Percentiles rank a stretch among this genome's conserved stretches.
Evolutionary conservation across 2,329 filamentous ascomycete genomes (phyloP).

Genomic region (Teratosphaeria viscida): DNA sequence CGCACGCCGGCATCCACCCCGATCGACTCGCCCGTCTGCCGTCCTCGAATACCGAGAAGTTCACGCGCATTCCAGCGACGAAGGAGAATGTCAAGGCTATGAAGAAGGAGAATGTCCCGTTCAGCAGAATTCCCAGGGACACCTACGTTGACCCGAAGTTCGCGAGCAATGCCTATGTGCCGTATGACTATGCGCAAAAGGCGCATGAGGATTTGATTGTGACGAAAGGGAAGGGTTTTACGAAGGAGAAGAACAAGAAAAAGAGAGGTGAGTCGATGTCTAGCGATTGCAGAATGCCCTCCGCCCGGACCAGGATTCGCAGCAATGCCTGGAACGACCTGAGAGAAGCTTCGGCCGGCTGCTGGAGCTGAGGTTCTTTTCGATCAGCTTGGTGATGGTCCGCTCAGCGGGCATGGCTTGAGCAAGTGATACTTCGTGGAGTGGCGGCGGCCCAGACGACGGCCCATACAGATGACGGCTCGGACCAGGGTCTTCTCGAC

Average conservation of each 20-base stretch:
- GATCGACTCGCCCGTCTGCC: constrained; percentile 16
- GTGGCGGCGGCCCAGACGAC: too few species aligned
- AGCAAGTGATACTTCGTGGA: too few species aligned
- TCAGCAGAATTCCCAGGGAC: constrained; percentile 65
- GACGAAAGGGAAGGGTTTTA: constrained; percentile 93
- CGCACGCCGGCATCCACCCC: constrained; percentile 29
- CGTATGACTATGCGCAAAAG: constrained; percentile 78
- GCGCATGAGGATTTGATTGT: constrained; percentile 82
- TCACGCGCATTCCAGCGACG: constrained; percentile 5
- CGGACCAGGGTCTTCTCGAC: neutral
- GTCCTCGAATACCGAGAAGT: neutral
- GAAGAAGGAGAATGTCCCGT: constrained; percentile 56
- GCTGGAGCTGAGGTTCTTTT: too few species aligned
- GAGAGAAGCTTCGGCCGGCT: too few species aligned
- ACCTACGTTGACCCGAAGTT: constrained; percentile 58
- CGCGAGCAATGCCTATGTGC: constrained; percentile 68
- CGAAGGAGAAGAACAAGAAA: constrained; percentile 97
- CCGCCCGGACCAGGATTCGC: neutral
- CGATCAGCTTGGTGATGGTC: neutral
- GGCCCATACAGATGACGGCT: neutral
- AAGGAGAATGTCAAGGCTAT: constrained; percentile 21
- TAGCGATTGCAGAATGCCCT: neutral
- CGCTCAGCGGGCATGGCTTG: too few species aligned
- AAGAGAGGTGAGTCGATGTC: constrained; percentile 25
- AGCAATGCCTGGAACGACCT: neutral